phyloP scores from a whole-genome alignment of 805 yeast genomes.

The Helenozyma rhizophorensis region DNA sequence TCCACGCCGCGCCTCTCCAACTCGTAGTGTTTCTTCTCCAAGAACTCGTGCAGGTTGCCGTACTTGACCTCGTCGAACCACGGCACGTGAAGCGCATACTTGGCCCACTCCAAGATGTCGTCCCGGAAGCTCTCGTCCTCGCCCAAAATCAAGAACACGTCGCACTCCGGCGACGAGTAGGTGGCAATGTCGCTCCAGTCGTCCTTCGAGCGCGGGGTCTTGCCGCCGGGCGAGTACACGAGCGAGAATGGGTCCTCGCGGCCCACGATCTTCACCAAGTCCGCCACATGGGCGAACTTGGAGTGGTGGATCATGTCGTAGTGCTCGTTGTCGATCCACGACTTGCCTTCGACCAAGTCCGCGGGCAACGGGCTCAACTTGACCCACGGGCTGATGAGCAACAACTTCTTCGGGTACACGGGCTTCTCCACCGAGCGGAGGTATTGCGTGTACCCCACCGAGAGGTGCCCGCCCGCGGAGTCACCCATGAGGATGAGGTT shows the following conservation, averaged over 20 bases:
- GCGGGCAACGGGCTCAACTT: constrained; percentile 20
- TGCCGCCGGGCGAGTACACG: constrained; percentile 23
- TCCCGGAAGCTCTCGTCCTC: constrained; percentile 42
- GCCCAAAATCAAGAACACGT: constrained; percentile 32
- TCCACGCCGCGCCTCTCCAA: constrained; percentile 15
- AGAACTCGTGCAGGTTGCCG: constrained; percentile 22
- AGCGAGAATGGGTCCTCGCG: constrained; percentile 12
- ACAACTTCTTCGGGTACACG: constrained; percentile 22
- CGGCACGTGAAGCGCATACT: constrained; percentile 28
- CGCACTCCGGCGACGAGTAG: constrained; percentile 20
- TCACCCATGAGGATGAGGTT: constrained; percentile 37
- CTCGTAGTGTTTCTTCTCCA: constrained; percentile 16
- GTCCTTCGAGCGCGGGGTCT: constrained; percentile 15
- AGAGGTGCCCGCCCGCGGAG: constrained; percentile 41
- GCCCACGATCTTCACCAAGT: constrained; percentile 9
- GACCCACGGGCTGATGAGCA: constrained; percentile 39
- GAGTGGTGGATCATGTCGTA: constrained; percentile 12
- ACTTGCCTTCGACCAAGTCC: constrained; percentile 26
- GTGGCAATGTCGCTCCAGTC: constrained; percentile 34
- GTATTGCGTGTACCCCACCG: constrained; percentile 26
- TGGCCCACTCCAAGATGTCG: constrained; percentile 33
- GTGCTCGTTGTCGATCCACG: constrained; percentile 27
- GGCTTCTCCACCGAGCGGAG: constrained; percentile 14
- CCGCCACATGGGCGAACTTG: constrained; percentile 5
- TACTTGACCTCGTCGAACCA: constrained; percentile 16